Evolutionary conservation across 371 early-diverging fungal genomes (phyloP).

Genomic region (Conidiobolus incongruus): DNA sequence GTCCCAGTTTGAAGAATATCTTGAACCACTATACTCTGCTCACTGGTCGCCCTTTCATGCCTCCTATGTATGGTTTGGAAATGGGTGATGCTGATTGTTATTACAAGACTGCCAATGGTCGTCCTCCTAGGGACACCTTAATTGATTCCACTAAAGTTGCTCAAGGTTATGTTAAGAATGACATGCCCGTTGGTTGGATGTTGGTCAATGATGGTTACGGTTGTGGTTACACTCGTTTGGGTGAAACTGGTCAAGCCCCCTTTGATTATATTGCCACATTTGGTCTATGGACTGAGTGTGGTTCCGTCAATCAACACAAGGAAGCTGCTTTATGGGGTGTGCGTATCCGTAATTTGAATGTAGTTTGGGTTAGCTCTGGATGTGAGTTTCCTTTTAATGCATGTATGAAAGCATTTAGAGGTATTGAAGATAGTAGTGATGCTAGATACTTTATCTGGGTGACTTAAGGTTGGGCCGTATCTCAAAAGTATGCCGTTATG

Average conservation of each 20-base stretch:
- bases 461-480: neutral
- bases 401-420: neutral
- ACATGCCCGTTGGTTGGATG: too few relatives aligned
- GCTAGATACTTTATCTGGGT: neutral
- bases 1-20: neutral
- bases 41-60: conserved; percentile 1
- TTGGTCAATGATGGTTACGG: too few relatives aligned
- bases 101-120: neutral
- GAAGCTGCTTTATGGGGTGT: conserved; percentile 1
- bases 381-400: neutral
- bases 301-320: neutral
- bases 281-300: neutral
- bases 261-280: neutral
- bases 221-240: too few relatives aligned
- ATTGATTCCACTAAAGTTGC: conserved; percentile 2
- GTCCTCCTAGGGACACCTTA: neutral
- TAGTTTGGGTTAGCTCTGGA: neutral
- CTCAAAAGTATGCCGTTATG: neutral
- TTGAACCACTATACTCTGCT: neutral
- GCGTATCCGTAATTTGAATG: neutral
- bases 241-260: neutral
- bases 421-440: neutral
- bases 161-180: too few relatives aligned
- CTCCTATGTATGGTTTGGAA: neutral
- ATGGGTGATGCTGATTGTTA: conserved; percentile 2